Base-by-base conservation (phyloP, 2,329 filamentous ascomycete species). In the Sphaerulina vaccinii region DNA sequence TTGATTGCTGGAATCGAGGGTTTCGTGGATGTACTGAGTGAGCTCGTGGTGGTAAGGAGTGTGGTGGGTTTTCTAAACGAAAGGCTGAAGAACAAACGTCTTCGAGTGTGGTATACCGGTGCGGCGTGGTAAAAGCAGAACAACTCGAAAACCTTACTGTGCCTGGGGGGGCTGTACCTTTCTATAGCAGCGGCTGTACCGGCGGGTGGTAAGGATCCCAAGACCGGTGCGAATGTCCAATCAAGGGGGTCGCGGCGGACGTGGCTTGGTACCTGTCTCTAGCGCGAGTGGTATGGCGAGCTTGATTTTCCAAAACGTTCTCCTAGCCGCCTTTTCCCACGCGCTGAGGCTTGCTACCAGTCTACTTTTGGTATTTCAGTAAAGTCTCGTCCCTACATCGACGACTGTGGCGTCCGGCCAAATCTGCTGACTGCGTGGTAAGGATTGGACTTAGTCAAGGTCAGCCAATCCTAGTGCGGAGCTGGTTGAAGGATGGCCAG, bases 11-110 rank as follows among this genome's bases (percentile, higher is more conserved):
- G 41, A 11, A 29, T 29, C 16, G 23, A 9, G 7, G 27, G 42
- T 35, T 32, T 44, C 13, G 51, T 15, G 29, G 9, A 16, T 49
- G 41, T 44, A 35, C 39, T 29, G 50, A 61, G 57, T n/a, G 57
- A 61, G 54, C 44, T 60, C 53, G 49, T 57, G 51, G 46, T 33
- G 54, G 54, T 49, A 62, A 58, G 24, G 60, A 62, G 77, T 63
- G 62, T 54, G 52, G 59, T 56, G 18, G 29, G 23, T 33, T 48
- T 35, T n/a, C 51, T 39, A 33, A 65, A 62, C 13, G 63, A 65
- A 47, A 60, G 63, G 59, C 58, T 60, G 62, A 64, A 58, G 57
- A 58, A 52, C 54, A 56, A 49, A 49, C 53, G 51, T 59, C 57
- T 60, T 56, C 48, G 35, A 29, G 7, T 22, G 29, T 24, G 15